Evolutionary conservation across 2,329 filamentous ascomycete species (phyloP), one percentile per base, ranked within the genome.

Genomic region (Coniochaeta sp.): DNA sequence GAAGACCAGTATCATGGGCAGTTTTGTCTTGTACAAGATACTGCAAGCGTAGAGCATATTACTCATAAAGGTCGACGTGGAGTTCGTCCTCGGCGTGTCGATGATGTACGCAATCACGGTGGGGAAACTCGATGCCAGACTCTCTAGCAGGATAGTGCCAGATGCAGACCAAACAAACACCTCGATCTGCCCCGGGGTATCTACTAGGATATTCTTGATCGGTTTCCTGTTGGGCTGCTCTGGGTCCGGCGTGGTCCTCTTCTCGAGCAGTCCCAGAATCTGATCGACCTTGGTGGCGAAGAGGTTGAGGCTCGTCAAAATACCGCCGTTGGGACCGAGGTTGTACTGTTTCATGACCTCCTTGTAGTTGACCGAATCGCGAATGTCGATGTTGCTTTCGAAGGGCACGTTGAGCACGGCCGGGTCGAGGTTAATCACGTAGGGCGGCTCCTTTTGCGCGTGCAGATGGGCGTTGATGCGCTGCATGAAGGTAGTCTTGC

Each of bases 401-500:
- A 97, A 99, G 3, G 96, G 95, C 7, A 97, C 90, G 66, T 89
- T 91, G 70, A 93, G 84, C 9, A 99, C 95, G 44, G 96, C 95
- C 1, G 95, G 95, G 72, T 99, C 95, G 64, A 99, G 89, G 75
- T 99, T 99, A 72, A 99, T 87, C 62, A 98, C 92, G 74, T 99
- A 99, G 5, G 96, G 95, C 1, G 91, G 87, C 19, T 88, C 84
- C 61, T 88, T 85, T 69, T 93, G 84, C 6, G 83, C 83, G 72
- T 98, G 93, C 3, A 99, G 87, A 72, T 99, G 84, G 0, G 93
- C 89, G 74, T 97, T 97, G 70, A 99, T 95, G 69, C 95, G 87
- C 73, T 98, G 93, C 93, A 99, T 98, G 72, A 99, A 99, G 0
- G 96, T 99, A n/a, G 95, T 99, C 80, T 99, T 99, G 70, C 95